These are phyloP conservation scores for Russula olivacea DNA, from an alignment of 768 basidiomycete genomes.

Conservation along the genomic window DNA sequence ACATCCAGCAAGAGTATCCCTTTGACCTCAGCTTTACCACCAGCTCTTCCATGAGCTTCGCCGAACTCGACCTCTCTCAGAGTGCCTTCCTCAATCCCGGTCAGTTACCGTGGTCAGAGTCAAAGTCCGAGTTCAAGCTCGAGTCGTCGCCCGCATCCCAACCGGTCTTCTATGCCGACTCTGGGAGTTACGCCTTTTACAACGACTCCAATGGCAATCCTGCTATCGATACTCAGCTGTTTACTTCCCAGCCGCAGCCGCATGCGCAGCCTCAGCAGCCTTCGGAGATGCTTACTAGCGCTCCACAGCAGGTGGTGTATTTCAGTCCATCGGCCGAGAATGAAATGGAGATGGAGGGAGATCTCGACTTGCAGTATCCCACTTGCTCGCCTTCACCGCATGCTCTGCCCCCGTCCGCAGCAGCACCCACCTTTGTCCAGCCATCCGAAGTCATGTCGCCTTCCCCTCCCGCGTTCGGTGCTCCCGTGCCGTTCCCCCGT, in stretches of 20 bases:
- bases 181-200: constrained; percentile 18
- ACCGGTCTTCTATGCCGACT: constrained; percentile 10
- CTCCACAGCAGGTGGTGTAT: constrained; percentile 17
- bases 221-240: constrained; percentile 14
- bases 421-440: constrained; percentile 8
- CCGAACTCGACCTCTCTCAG: constrained; percentile 17
- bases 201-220: constrained; percentile 11
- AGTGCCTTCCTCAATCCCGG: constrained; percentile 16
- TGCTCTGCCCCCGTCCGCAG: neutral
- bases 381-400: constrained; percentile 2
- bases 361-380: constrained; percentile 8
- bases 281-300: constrained; percentile 1
- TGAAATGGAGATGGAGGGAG: constrained; percentile 18
- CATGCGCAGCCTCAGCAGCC: constrained; percentile 6
- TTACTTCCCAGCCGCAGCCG: constrained; percentile 8
- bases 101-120: constrained; percentile 19
- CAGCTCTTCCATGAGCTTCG: constrained; percentile 3
- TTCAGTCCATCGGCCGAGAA: constrained; percentile 10
- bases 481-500: constrained; percentile 15
- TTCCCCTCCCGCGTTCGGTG: constrained; percentile 3
- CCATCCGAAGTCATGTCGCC: constrained; percentile 21
- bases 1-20: constrained; percentile 20
- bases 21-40: constrained; percentile 16
- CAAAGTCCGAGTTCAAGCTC: constrained; percentile 17
- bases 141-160: constrained; percentile 5